These are phyloP conservation scores for Tremellales sp. DNA, from an alignment of 1,284 basidiomycete genomes.

Conservation along the genomic window DNA sequence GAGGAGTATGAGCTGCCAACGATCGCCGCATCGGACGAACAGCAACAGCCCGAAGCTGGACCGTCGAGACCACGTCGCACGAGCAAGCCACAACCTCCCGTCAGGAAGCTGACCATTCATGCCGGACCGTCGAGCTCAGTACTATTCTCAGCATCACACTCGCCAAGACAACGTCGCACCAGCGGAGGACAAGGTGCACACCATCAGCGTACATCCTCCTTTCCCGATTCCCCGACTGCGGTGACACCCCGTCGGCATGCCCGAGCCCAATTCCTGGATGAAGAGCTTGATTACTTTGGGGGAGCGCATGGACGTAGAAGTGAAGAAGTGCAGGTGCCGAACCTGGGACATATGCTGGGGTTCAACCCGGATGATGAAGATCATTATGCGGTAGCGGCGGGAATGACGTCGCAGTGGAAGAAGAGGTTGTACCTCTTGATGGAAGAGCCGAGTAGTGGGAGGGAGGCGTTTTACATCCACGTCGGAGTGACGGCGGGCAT, in stretches of 20 bases:
- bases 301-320: background rate
- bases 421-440: conserved; percentile 46
- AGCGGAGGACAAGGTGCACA: background rate
- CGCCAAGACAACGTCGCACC: background rate
- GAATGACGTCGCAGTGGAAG: conserved; percentile 42
- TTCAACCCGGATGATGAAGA: conserved; percentile 44
- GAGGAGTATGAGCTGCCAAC: conserved; percentile 1
- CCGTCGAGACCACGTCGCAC: conserved; percentile 9
- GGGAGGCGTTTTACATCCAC: conserved; percentile 48
- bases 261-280: conserved; percentile 8
- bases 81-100: conserved; percentile 1
- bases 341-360: conserved; percentile 46
- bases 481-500: conserved; percentile 44
- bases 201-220: background rate
- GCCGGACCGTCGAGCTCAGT: background rate
- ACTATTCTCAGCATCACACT: background rate
- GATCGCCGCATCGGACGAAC: background rate
- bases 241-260: background rate
- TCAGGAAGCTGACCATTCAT: background rate
- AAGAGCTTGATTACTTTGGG: background rate
- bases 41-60: conserved; percentile 10
- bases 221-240: background rate
- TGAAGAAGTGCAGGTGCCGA: conserved; percentile 45
- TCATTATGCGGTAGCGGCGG: conserved; percentile 41
- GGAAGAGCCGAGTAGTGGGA: conserved; percentile 45